These are phyloP conservation scores for Begonia masoniana DNA, from an alignment of 306 rosid genomes.

Conservation along the genomic window DNA sequence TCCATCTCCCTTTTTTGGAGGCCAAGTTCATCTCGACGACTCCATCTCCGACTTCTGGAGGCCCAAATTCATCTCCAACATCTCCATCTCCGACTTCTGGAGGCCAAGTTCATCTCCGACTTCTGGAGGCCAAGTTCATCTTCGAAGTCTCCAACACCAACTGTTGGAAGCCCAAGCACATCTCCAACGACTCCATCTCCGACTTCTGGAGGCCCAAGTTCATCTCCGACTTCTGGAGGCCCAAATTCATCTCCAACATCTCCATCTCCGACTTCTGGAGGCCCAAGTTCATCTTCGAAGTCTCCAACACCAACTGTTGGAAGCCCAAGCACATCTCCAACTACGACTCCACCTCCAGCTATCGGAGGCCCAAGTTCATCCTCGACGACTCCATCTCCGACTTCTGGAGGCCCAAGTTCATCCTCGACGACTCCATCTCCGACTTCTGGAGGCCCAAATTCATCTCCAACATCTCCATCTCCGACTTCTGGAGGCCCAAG, in stretches of 20 bases:
- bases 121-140: neutral
- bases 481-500: neutral
- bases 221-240: slow-evolving; percentile 1
- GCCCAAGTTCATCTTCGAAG: neutral
- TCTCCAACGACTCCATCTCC: slow-evolving; percentile 1
- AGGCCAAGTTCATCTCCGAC: neutral
- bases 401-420: neutral
- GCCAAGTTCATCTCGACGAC: neutral
- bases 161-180: neutral
- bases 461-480: neutral
- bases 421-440: neutral
- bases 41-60: neutral
- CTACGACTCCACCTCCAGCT: neutral
- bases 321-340: neutral
- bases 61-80: neutral
- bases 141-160: neutral
- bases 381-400: neutral
- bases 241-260: neutral
- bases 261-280: neutral
- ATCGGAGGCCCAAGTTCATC: neutral
- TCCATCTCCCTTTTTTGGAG: neutral
- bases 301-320: neutral
- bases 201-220: neutral
- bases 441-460: slow-evolving; percentile 3
- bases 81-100: neutral